A percentile compares a stretch with the other conserved stretches of the same genome.
These are phyloP conservation scores for Aspergillus avenaceus DNA, from an alignment of 495 filamentous ascomycete species.

Conservation along the genomic window DNA sequence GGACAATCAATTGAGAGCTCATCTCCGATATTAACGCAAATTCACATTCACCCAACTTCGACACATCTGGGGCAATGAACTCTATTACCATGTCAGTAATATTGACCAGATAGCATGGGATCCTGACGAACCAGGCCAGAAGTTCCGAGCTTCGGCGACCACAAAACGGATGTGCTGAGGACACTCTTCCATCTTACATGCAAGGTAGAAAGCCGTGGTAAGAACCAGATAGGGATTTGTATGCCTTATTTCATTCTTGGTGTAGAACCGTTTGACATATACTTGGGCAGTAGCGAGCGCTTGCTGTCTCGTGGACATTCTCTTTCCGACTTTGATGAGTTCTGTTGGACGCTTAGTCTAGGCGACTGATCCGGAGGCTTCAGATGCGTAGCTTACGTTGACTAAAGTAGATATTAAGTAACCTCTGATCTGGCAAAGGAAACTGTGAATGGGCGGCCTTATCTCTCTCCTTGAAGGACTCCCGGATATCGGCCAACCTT, in stretches of 20 bases:
- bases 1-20: conserved; percentile 88
- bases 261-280: conserved; percentile 92
- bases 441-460: conserved; percentile 66
- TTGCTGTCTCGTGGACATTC: conserved; percentile 77
- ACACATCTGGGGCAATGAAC: conserved; percentile 73
- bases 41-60: conserved; percentile 91
- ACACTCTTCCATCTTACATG: conserved; percentile 98
- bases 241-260: conserved; percentile 80
- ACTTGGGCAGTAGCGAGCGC: conserved; percentile 91
- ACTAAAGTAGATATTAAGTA: conserved; percentile 89
- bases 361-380: background rate
- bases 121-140: conserved; percentile 68
- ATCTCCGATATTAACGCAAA: conserved; percentile 94
- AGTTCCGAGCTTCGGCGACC: conserved; percentile 74
- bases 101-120: background rate
- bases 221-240: conserved; percentile 93
- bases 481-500: conserved; percentile 67
- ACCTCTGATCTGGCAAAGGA: conserved; percentile 73
- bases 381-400: conserved; percentile 56
- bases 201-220: conserved; percentile 87
- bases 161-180: conserved; percentile 93
- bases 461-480: conserved; percentile 69
- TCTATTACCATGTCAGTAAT: conserved; percentile 46
- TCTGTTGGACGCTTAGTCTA: conserved; percentile 46
- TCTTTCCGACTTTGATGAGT: conserved; percentile 74